Percentiles rank a stretch among this genome's conserved stretches.
Conservation (phyloP, 768 basidiomycete species). For the Pleurotus tuber-regium region DNA sequence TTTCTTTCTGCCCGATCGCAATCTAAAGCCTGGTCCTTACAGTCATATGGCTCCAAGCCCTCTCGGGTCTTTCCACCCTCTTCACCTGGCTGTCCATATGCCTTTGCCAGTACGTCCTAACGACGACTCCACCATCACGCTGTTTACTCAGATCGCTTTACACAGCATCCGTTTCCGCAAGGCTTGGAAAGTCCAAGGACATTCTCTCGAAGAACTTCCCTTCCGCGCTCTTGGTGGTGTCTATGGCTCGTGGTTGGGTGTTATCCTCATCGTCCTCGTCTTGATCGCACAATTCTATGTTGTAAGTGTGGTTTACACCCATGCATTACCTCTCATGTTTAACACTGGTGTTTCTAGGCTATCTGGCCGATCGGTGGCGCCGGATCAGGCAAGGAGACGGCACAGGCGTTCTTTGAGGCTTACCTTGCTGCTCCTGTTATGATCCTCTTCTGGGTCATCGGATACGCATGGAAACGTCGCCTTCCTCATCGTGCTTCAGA, state of each 20-base stretch:
- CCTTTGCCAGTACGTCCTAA: conserved; percentile 38
- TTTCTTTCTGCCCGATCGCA: background rate
- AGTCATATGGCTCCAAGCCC: conserved; percentile 43
- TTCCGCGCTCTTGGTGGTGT: conserved; percentile 42
- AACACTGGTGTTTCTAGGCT: conserved; percentile 24
- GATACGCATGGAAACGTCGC: conserved; percentile 39
- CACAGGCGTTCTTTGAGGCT: conserved; percentile 36
- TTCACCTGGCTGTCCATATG: conserved; percentile 46
- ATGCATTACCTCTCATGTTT: background rate
- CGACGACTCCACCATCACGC: background rate
- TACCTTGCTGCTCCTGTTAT: conserved; percentile 41
- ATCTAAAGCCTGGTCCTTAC: background rate
- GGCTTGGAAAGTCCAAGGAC: conserved; percentile 43
- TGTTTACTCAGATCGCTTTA: background rate
- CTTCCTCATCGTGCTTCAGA: conserved; percentile 33
- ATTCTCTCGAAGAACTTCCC: conserved; percentile 43
- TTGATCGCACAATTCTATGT: conserved; percentile 46
- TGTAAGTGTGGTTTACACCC: conserved; percentile 18
- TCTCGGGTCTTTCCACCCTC: conserved; percentile 45
- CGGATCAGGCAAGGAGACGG: conserved; percentile 24
- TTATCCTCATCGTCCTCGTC: conserved; percentile 36
- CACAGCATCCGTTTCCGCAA: conserved; percentile 41
- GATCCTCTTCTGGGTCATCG: conserved; percentile 35
- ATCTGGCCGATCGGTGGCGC: conserved; percentile 39
- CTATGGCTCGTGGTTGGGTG: conserved; percentile 45